Percentiles rank a stretch among this genome's conserved stretches.
Evolutionary conservation across 73 alveolate genomes (phyloP).

Genomic region (Urostyla sp.): DNA sequence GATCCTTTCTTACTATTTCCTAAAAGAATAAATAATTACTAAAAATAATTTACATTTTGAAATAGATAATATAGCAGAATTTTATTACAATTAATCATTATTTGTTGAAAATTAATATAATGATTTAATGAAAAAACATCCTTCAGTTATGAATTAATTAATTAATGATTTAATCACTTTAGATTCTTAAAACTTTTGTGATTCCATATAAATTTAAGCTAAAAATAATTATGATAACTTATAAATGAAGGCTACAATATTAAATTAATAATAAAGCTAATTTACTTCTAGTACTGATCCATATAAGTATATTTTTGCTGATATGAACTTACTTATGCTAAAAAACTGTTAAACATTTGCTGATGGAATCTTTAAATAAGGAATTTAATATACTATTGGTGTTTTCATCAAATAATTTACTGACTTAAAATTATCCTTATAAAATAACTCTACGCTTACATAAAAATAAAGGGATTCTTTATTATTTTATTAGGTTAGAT

Average conservation of each 20-base stretch:
- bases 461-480: neutral
- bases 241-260: neutral
- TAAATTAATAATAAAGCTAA: neutral
- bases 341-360: neutral
- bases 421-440: neutral
- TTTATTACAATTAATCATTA: neutral
- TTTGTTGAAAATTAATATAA: neutral
- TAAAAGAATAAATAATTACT: conserved; percentile 15
- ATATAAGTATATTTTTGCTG: neutral
- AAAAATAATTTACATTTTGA: neutral
- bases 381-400: conserved; percentile 24
- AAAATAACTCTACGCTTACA: neutral
- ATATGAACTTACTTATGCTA: neutral
- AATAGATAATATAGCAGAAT: neutral
- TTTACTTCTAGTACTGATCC: neutral
- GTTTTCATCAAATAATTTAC: conserved; percentile 31
- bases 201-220: neutral
- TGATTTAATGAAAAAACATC: neutral
- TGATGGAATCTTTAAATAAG: neutral
- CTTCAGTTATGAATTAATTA: neutral
- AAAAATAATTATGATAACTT: neutral
- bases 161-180: neutral
- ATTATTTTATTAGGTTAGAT: neutral
- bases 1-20: conserved; percentile 20
- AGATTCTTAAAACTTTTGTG: conserved; percentile 7